These are phyloP conservation scores for Aphanoascus verrucosus DNA, from an alignment of 2,329 filamentous ascomycete genomes.

Conservation along the genomic window DNA sequence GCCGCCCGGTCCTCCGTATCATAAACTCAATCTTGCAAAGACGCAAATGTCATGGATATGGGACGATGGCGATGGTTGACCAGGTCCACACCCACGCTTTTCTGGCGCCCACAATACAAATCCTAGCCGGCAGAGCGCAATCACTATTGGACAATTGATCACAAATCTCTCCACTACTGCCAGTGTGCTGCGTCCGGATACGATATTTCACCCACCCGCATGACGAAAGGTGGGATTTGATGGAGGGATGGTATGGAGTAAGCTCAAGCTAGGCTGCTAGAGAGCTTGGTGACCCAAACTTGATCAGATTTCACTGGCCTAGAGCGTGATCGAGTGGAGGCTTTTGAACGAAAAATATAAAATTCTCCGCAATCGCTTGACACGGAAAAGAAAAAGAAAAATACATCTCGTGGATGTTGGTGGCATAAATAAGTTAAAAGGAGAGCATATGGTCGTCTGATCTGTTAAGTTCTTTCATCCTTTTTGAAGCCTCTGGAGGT, in stretches of 20 bases:
- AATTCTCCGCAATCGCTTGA: constrained; percentile 1
- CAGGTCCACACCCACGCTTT: neutral
- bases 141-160: constrained; percentile 1
- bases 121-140: neutral
- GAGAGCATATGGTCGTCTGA: neutral
- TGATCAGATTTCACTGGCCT: constrained; percentile 1
- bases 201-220: neutral
- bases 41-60: neutral
- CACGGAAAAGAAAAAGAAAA: neutral
- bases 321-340: constrained; percentile 1
- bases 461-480: too few relatives aligned
- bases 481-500: neutral
- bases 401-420: neutral
- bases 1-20: neutral
- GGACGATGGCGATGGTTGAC: neutral
- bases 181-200: neutral
- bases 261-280: neutral
- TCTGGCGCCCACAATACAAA: neutral
- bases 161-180: neutral
- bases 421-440: neutral
- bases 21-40: neutral
- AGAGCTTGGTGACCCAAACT: neutral
- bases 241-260: neutral
- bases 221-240: neutral
- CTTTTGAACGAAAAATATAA: neutral